phyloP scores from a whole-genome alignment of 2,329 filamentous ascomycete species.

The Colletotrichum falcatum region DNA sequence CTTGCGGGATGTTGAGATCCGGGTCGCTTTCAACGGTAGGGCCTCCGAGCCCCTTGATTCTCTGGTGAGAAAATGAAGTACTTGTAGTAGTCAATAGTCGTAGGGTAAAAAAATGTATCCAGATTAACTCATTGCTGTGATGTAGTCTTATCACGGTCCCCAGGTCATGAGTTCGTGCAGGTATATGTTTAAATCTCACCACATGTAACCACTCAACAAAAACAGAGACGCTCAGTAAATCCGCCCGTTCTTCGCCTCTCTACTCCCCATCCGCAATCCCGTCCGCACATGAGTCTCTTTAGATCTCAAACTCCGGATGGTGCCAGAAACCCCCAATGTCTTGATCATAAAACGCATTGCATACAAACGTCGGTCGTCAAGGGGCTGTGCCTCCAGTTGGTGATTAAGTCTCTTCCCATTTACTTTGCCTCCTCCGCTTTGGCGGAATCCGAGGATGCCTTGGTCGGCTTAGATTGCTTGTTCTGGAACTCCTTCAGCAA shows the following conservation, averaged over 20 bases:
- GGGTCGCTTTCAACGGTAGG: slow-evolving; percentile 5
- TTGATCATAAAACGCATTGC: slow-evolving; percentile 27
- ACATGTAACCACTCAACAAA: slow-evolving; percentile 26
- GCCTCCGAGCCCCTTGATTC: neutral
- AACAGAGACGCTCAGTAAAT: slow-evolving; percentile 25
- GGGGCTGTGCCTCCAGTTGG: neutral
- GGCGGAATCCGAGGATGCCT: slow-evolving; percentile 13
- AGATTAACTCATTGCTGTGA: slow-evolving; percentile 28
- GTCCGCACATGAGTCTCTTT: neutral
- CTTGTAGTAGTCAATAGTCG: neutral
- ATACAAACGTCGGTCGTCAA: neutral
- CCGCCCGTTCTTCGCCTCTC: slow-evolving; percentile 26
- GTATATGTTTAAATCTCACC: slow-evolving; percentile 33
- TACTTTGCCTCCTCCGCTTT: slow-evolving; percentile 23
- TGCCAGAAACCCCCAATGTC: slow-evolving; percentile 10
- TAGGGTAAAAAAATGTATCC: slow-evolving; percentile 3
- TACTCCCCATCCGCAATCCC: neutral
- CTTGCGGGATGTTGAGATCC: slow-evolving; percentile 13
- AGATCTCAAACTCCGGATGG: slow-evolving; percentile 18
- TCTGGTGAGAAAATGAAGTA: neutral
- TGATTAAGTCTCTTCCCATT: neutral
- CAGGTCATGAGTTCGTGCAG: slow-evolving; percentile 35
- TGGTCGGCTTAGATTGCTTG: slow-evolving; percentile 45
- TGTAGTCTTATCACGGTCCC: slow-evolving; percentile 24
- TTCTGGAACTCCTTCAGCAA: slow-evolving; percentile 64